A percentile compares a stretch with the other conserved stretches of the same genome.
phyloP scores from a whole-genome alignment of 176 grass and related monocot genomes.

The Oryza longistaminata region DNA sequence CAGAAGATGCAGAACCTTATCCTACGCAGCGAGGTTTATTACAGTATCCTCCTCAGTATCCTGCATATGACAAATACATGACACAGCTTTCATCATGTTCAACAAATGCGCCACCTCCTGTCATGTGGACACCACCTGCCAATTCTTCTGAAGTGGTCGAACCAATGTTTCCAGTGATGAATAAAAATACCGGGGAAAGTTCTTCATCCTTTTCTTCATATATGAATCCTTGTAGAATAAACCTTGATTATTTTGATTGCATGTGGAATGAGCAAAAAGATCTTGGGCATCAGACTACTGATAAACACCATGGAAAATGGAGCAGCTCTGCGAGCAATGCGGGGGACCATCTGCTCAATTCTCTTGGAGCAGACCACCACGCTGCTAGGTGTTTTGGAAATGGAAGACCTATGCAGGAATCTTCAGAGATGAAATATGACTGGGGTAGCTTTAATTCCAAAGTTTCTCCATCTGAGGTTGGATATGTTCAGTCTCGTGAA shows the following conservation, averaged over 20 bases:
- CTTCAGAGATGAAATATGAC: constrained; percentile 34
- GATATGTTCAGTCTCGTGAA: constrained; percentile 22
- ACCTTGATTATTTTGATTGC: constrained; percentile 64
- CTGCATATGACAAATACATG: constrained; percentile 48
- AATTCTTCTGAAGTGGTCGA: constrained; percentile 38
- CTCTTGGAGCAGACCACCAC: constrained; percentile 18
- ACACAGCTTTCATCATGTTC: constrained; percentile 53
- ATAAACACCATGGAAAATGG: constrained; percentile 30
- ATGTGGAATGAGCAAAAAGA: constrained; percentile 45
- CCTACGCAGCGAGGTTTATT: constrained; percentile 10
- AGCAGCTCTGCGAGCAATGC: neutral
- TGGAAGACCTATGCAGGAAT: constrained; percentile 11
- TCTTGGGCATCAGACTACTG: constrained; percentile 26
- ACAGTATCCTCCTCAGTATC: constrained; percentile 35
- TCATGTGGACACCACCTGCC: constrained; percentile 15
- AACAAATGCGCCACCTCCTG: constrained; percentile 3
- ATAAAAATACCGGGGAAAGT: constrained; percentile 30
- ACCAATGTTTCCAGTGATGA: constrained; percentile 29
- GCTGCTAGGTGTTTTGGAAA: constrained; percentile 8
- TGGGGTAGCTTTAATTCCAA: constrained; percentile 16
- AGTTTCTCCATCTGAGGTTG: constrained; percentile 33
- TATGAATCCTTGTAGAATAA: constrained; percentile 63
- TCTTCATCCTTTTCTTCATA: constrained; percentile 40
- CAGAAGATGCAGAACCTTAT: constrained; percentile 29
- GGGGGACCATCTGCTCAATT: neutral